Percentiles rank a stretch among this genome's conserved stretches.
Evolutionary conservation across 139 green algal genomes (phyloP).

Genomic region (Pleodorina starrii): DNA sequence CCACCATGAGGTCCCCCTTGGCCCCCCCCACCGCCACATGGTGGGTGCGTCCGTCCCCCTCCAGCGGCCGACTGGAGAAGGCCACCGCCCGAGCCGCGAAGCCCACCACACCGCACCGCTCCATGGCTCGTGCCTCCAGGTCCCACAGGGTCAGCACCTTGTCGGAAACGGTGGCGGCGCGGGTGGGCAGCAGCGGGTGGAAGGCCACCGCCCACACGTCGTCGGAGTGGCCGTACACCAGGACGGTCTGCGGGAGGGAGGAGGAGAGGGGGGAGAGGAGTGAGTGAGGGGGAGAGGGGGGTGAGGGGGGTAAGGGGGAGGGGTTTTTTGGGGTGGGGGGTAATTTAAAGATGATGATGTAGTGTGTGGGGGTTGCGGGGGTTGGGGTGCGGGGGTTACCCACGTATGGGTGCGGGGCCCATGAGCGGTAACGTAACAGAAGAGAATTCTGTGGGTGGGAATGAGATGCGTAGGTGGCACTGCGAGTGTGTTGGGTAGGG

Average conservation of each 20-base stretch:
- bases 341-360: too few relatives aligned
- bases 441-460: too few relatives aligned
- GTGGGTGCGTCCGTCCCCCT: conserved; percentile 39
- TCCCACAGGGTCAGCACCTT: conserved; percentile 72
- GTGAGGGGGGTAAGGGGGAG: too few relatives aligned
- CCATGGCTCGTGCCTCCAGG: conserved; percentile 52
- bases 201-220: conserved; percentile 73
- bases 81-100: conserved; percentile 62
- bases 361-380: too few relatives aligned
- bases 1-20: conserved; percentile 73
- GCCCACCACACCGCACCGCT: conserved; percentile 59
- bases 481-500: too few relatives aligned
- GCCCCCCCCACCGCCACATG: conserved; percentile 74
- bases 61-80: conserved; percentile 59
- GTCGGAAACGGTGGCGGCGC: conserved; percentile 72
- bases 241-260: conserved; percentile 58
- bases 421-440: too few relatives aligned
- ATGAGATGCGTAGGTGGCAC: too few relatives aligned
- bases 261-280: not conserved
- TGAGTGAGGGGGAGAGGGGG: too few relatives aligned
- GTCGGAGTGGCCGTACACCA: conserved; percentile 75
- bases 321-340: too few relatives aligned
- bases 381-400: too few relatives aligned
- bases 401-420: too few relatives aligned
- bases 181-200: conserved; percentile 64